Evolutionary conservation across 2,329 filamentous ascomycete species (phyloP).

Genomic region (Apiospora malaysiana): DNA sequence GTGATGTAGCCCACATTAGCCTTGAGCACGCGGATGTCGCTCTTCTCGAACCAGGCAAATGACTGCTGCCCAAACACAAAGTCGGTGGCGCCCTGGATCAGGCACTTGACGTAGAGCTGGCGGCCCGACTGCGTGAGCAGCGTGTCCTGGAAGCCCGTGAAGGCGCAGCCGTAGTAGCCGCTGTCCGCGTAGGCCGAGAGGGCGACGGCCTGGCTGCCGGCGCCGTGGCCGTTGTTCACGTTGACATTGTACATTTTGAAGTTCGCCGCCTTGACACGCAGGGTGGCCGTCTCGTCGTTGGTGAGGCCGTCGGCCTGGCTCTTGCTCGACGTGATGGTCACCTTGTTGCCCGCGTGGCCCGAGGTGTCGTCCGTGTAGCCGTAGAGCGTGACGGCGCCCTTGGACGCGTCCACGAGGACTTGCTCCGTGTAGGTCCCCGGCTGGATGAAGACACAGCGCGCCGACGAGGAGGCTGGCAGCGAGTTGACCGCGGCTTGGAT

Average conservation of each 20-base stretch:
- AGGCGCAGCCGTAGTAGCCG: slow-evolving; percentile 52
- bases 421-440: slow-evolving; percentile 66
- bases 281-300: slow-evolving; percentile 58
- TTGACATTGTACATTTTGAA: slow-evolving; percentile 69
- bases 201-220: slow-evolving; percentile 53
- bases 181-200: slow-evolving; percentile 49
- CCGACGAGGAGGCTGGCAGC: slow-evolving; percentile 52
- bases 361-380: slow-evolving; percentile 61
- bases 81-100: slow-evolving; percentile 55
- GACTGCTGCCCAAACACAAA: slow-evolving; percentile 53
- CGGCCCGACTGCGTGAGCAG: slow-evolving; percentile 50
- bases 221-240: slow-evolving; percentile 50
- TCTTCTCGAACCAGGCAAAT: slow-evolving; percentile 49
- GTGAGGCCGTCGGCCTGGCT: slow-evolving; percentile 53
- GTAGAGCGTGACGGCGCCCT: slow-evolving; percentile 58
- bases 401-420: slow-evolving; percentile 56
- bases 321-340: slow-evolving; percentile 54
- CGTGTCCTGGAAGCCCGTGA: slow-evolving; percentile 57
- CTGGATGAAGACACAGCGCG: slow-evolving; percentile 67
- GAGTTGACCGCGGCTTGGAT: slow-evolving; percentile 64
- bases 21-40: slow-evolving; percentile 45
- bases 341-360: slow-evolving; percentile 61
- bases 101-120: slow-evolving; percentile 52
- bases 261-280: slow-evolving; percentile 51
- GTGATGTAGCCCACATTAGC: slow-evolving; percentile 46